phyloP scores from a whole-genome alignment of 306 rosid genomes.

The Fagus crenata region DNA sequence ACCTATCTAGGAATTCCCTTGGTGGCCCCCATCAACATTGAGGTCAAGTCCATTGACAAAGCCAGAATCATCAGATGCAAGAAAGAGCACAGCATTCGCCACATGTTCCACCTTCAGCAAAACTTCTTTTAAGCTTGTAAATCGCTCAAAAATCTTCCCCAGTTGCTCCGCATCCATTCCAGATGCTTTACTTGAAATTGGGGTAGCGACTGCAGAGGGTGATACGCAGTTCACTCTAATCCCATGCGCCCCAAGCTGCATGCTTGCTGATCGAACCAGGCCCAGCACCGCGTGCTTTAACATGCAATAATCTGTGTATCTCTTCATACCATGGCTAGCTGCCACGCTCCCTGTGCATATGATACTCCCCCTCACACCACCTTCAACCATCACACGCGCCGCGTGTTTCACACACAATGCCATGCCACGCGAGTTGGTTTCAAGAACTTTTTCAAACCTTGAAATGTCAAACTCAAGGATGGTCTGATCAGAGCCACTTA shows the following conservation, averaged over 20 bases:
- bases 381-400: slow-evolving; percentile 53
- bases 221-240: slow-evolving; percentile 57
- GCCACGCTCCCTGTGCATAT: slow-evolving; percentile 46
- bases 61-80: slow-evolving; percentile 34
- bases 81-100: slow-evolving; percentile 48
- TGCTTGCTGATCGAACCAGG: slow-evolving; percentile 40
- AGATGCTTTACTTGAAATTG: neutral
- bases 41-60: slow-evolving; percentile 49
- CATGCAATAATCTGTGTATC: slow-evolving; percentile 34
- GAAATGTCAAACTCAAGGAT: slow-evolving; percentile 42
- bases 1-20: no score
- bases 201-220: slow-evolving; percentile 45
- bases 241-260: slow-evolving; percentile 43
- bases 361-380: slow-evolving; percentile 43
- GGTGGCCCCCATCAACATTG: slow-evolving; percentile 39
- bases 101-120: slow-evolving; percentile 33
- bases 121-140: slow-evolving; percentile 39
- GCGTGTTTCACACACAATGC: slow-evolving; percentile 49
- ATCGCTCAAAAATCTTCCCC: neutral
- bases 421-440: slow-evolving; percentile 36
- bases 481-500: slow-evolving; percentile 26
- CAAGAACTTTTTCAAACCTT: slow-evolving; percentile 24
- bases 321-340: neutral
- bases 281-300: slow-evolving; percentile 59
- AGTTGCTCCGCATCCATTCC: slow-evolving; percentile 17